Conservation (phyloP, 129 eudicot genomes). For the Escallonia rubra region DNA sequence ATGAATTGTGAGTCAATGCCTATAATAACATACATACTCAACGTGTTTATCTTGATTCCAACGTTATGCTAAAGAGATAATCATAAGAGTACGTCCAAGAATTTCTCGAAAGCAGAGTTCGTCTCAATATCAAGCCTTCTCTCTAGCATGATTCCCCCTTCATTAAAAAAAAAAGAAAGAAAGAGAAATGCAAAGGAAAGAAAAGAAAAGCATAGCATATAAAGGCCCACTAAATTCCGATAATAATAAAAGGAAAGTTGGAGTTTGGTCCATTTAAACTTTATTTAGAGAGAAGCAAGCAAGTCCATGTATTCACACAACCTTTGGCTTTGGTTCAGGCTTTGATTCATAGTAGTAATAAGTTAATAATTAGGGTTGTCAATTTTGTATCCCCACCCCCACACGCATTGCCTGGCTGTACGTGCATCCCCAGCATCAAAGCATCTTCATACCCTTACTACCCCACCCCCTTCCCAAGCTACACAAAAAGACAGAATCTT, state of each 20-base stretch:
- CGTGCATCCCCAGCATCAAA: not conserved
- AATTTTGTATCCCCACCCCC: not conserved
- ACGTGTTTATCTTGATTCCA: too few relatives aligned
- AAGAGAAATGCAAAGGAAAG: too few relatives aligned
- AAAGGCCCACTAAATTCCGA: too few relatives aligned
- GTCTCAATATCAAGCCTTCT: too few relatives aligned
- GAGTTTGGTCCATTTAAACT: not conserved
- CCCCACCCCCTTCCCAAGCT: not conserved
- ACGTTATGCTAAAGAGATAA: too few relatives aligned
- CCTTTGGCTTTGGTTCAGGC: not conserved
- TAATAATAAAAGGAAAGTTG: not conserved
- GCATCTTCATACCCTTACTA: not conserved
- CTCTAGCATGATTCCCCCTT: too few relatives aligned
- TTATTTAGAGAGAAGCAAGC: not conserved
- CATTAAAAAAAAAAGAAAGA: too few relatives aligned
- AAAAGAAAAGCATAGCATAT: too few relatives aligned
- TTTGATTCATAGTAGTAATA: not conserved
- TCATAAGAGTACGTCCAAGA: too few relatives aligned
- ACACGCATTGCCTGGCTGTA: not conserved
- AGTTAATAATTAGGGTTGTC: not conserved
- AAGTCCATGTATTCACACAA: conserved; percentile 1
- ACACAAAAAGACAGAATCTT: conserved; percentile 10
- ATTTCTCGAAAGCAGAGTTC: too few relatives aligned
- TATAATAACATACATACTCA: too few relatives aligned
- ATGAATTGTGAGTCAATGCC: too few relatives aligned